Evolutionary conservation across 129 eudicot genomes (phyloP).

Genomic region (Silybum marianum): DNA sequence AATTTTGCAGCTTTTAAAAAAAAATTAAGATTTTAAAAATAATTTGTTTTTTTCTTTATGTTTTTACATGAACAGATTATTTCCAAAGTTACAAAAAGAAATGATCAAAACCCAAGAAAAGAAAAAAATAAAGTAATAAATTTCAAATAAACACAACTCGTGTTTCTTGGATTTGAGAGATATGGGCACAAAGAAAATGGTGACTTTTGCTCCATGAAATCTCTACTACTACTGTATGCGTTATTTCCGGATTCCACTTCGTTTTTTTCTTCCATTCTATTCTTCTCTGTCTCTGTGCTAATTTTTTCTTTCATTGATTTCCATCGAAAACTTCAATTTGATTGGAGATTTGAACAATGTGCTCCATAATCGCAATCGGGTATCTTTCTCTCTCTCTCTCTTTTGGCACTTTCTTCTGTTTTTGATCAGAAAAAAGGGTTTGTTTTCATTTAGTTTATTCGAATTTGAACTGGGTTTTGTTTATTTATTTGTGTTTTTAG

Average conservation of each 20-base stretch:
- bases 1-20: not conserved
- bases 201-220: conserved; percentile 28
- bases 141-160: conserved; percentile 15
- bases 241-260: conserved; percentile 30
- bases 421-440: conserved; percentile 10
- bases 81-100: not conserved
- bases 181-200: conserved; percentile 29
- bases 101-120: conserved; percentile 7
- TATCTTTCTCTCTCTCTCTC: conserved; percentile 34
- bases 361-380: conserved; percentile 46
- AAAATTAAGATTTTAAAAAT: not conserved
- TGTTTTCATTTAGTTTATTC: conserved; percentile 26
- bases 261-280: conserved; percentile 20
- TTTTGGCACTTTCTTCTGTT: conserved; percentile 14
- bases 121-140: not conserved
- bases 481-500: conserved; percentile 5
- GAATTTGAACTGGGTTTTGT: conserved; percentile 35
- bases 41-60: not conserved
- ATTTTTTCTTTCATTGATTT: conserved; percentile 27
- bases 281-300: conserved; percentile 2
- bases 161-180: conserved; percentile 34
- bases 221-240: conserved; percentile 29
- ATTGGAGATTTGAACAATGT: conserved; percentile 38
- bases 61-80: not conserved
- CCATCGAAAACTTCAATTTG: conserved; percentile 18